Conservation (phyloP, 2,329 filamentous ascomycete genomes). For the Fusarium sp. region DNA sequence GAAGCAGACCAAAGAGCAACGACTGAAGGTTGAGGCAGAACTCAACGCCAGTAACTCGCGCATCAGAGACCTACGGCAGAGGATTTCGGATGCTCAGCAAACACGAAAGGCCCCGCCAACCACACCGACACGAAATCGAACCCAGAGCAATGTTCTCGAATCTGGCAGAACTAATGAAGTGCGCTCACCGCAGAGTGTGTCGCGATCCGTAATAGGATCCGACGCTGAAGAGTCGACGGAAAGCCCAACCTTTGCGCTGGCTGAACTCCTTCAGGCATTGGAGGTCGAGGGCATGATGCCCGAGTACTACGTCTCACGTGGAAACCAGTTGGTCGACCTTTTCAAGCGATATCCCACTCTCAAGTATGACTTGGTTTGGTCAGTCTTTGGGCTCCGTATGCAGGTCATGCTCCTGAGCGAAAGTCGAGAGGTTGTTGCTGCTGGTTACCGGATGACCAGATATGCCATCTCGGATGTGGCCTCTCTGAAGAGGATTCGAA, state of each 20-base stretch:
- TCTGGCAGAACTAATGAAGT: slow-evolving; percentile 60
- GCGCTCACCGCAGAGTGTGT: slow-evolving; percentile 69
- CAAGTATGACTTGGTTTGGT: slow-evolving; percentile 97
- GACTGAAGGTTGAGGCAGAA: slow-evolving; percentile 84
- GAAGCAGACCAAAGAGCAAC: slow-evolving; percentile 92
- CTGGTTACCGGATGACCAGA: slow-evolving; percentile 91
- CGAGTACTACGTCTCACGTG: slow-evolving; percentile 94
- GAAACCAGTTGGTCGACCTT: slow-evolving; percentile 94
- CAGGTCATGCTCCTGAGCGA: slow-evolving; percentile 97
- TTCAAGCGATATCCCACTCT: slow-evolving; percentile 93
- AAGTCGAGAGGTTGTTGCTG: slow-evolving; percentile 93
- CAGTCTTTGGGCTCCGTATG: slow-evolving; percentile 91
- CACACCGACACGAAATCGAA: slow-evolving; percentile 66
- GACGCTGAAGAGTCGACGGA: slow-evolving; percentile 78
- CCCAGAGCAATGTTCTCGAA: slow-evolving; percentile 59
- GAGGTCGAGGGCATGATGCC: slow-evolving; percentile 89
- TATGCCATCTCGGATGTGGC: slow-evolving; percentile 94
- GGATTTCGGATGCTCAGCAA: slow-evolving; percentile 70
- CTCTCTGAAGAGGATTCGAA: slow-evolving; percentile 88
- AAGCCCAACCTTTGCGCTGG: slow-evolving; percentile 90
- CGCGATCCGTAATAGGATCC: slow-evolving; percentile 68
- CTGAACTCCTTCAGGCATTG: slow-evolving; percentile 89
- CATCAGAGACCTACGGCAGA: slow-evolving; percentile 71
- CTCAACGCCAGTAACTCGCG: slow-evolving; percentile 86
- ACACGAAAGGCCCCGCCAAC: slow-evolving; percentile 59